Evolutionary conservation across 768 basidiomycete species (phyloP).

Genomic region (Kwoniella shandongensis): DNA sequence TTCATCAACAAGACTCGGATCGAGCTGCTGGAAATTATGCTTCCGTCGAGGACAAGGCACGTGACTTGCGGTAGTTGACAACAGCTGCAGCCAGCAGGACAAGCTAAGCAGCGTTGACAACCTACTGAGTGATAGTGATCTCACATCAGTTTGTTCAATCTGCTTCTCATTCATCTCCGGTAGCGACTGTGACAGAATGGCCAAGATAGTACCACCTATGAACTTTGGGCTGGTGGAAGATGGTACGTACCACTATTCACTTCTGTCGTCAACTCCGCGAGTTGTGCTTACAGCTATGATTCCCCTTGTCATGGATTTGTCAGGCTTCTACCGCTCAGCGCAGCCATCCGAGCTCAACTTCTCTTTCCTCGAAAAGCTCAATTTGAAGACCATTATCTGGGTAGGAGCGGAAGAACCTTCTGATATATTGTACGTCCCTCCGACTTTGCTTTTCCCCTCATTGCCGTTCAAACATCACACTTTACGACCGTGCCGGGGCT

Average conservation of each 20-base stretch:
- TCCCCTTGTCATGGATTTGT: background rate
- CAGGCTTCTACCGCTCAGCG: constrained; percentile 52
- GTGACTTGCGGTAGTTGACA: constrained; percentile 2
- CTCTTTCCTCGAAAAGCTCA: constrained; percentile 59
- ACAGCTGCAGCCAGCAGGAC: too few relatives aligned
- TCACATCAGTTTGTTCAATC: too few relatives aligned
- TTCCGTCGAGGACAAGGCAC: constrained; percentile 12
- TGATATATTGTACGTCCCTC: constrained; percentile 46
- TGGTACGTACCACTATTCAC: constrained; percentile 21
- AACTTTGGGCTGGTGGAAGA: constrained; percentile 54
- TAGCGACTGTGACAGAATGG: too few relatives aligned
- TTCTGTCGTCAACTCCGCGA: background rate
- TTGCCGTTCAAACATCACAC: too few relatives aligned
- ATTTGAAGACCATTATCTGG: constrained; percentile 50
- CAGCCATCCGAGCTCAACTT: constrained; percentile 59
- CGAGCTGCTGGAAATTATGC: constrained; percentile 14
- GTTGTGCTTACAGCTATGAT: constrained; percentile 2
- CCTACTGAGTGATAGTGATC: too few relatives aligned
- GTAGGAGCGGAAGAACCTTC: constrained; percentile 54
- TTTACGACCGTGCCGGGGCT: too few relatives aligned
- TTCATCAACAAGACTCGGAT: too few relatives aligned
- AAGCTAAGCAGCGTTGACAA: too few relatives aligned
- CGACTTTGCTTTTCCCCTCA: background rate
- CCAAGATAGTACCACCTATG: constrained; percentile 50
- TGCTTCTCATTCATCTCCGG: too few relatives aligned